Evolutionary conservation across 2,329 filamentous ascomycete genomes (phyloP), one percentile per base, ranked within the genome.

Genomic region (Orbilia brochopaga): DNA sequence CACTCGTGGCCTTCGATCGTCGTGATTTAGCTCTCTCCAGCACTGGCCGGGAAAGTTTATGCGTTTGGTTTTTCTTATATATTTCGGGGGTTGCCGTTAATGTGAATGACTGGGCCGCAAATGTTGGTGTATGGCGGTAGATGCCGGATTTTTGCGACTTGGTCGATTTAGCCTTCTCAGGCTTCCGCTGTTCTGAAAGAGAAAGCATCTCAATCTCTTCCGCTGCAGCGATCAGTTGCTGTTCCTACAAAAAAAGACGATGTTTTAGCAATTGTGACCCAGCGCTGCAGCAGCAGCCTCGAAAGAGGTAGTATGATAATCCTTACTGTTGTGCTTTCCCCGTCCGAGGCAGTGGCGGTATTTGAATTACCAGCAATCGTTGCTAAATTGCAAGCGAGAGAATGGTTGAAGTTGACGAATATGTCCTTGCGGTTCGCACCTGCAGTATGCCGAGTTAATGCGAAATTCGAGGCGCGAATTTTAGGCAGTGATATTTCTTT

Each of bases 61-160:
- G 67, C 21, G 60, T 56, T 57, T 72, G 60, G 21, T 65, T 64
- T 7, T 42, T 55, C 15, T 51, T 46, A 42, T 60, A 72, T 30
- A 50, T 48, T 11, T 72, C 67, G 17, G 67, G 67, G n/a, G 67
- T 72, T 13, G 67, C 51, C 15, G 67, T 72, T 23, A 72, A 48
- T 7, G 67, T 52, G 37, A 72, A 72, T 7, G 67, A 72, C 44
- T 72, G 50, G 4, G 67, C 67, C 3, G 67, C 67, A 51, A 65
- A 72, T 1, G 60, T 55, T n/a, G 67, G 67, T 10, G 60, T 65
- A 35, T 72, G 67, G 35, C 44, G 60, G 35, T 72, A 72, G 55
- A 50, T 37, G 17, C 59, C 60, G 7, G 60, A 21, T 19, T 65
- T 72, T 15, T 37, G 23, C 4, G 67, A 35, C 57, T 72, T 72